Evolutionary conservation across 345 rosid species (phyloP), one percentile per base, ranked within the genome.

Genomic region (Euphorbia pulcherrima): DNA sequence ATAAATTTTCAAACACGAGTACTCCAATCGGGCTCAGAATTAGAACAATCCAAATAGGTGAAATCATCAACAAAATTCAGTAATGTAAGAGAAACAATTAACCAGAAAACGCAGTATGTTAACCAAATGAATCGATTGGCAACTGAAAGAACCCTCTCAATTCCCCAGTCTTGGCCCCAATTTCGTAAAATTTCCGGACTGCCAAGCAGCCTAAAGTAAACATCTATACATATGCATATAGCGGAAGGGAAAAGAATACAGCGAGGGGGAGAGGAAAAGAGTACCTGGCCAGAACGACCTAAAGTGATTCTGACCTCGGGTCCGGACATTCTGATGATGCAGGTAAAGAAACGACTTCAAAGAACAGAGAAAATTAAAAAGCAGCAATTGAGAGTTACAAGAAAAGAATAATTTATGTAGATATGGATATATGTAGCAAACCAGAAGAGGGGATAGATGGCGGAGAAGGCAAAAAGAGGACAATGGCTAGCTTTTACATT

Each of bases 231-330:
- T 18, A 50, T 2, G 23, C 54, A n/a, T n/a, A 50, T 13, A 47
- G 17, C 51, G 0, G 20, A 2, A 53, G 10, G 13, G 26, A 53
- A 21, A 6, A 23, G 14, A 9, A 53, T 23, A 23, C 9, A 21
- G 10, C 4, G n/a, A 2, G 14, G 12, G 60, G 18, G 51, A 26
- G 47, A 11, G 3, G 27, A 29, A 33, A 23, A 17, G 46, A 2
- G 41, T 58, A 80, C 86, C 84, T 71, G 78, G 71, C 80, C 82
- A n/a, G 75, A 35, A 57, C 82, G 73, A 18, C 80, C 84, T 6
- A 75, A 64, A 67, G 84, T 80, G 79, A 83, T 75, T 69, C 79
- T 80, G 62, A 83, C 59, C 26, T 54, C 52, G 24, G 77, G 69
- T 16, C 70, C 57, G 6, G 75, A 69, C 86, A 83, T 82, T 55